phyloP scores from a whole-genome alignment of 1,139 yeast species.

The Suhomyces coccinellae region DNA sequence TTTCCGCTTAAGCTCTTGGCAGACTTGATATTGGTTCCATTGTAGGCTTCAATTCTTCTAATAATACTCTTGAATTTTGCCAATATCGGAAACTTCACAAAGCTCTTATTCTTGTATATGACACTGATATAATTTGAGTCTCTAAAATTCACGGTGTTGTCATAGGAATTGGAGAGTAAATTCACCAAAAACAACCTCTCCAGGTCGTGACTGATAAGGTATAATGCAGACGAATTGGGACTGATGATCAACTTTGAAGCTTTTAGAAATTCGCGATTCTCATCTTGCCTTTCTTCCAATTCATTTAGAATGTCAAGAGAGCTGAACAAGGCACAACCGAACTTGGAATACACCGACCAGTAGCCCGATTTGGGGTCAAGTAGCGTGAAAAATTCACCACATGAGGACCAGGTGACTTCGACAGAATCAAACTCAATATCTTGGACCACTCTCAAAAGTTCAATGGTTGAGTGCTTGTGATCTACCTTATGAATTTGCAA shows the following conservation, averaged over 20 bases:
- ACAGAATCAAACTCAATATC: slow-evolving; percentile 7
- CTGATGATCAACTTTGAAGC: slow-evolving; percentile 26
- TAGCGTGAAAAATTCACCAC: slow-evolving; percentile 36
- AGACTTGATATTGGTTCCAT: slow-evolving; percentile 19
- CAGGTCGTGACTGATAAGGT: slow-evolving; percentile 23
- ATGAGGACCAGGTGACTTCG: slow-evolving; percentile 33
- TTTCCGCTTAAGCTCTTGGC: slow-evolving; percentile 20
- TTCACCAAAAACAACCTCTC: slow-evolving; percentile 25
- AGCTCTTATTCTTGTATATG: slow-evolving; percentile 21
- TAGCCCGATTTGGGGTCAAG: slow-evolving; percentile 22
- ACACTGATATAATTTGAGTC: slow-evolving; percentile 32
- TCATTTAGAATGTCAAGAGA: slow-evolving; percentile 29
- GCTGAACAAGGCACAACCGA: slow-evolving; percentile 36
- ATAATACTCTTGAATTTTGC: slow-evolving; percentile 33
- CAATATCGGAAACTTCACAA: slow-evolving; percentile 33
- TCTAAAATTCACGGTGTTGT: slow-evolving; percentile 21
- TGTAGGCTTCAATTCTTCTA: slow-evolving; percentile 22
- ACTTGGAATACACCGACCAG: slow-evolving; percentile 40
- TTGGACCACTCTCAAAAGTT: slow-evolving; percentile 16
- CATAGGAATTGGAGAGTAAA: slow-evolving; percentile 21
- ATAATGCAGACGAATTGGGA: slow-evolving; percentile 29
- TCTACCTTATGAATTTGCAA: slow-evolving; percentile 19
- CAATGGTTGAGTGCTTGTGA: slow-evolving; percentile 9
- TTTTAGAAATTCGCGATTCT: slow-evolving; percentile 23
- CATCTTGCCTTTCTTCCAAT: slow-evolving; percentile 20